Evolutionary conservation across 805 yeast species (phyloP), one percentile per base, ranked within the genome.

Genomic region (Pichia deserticola): DNA sequence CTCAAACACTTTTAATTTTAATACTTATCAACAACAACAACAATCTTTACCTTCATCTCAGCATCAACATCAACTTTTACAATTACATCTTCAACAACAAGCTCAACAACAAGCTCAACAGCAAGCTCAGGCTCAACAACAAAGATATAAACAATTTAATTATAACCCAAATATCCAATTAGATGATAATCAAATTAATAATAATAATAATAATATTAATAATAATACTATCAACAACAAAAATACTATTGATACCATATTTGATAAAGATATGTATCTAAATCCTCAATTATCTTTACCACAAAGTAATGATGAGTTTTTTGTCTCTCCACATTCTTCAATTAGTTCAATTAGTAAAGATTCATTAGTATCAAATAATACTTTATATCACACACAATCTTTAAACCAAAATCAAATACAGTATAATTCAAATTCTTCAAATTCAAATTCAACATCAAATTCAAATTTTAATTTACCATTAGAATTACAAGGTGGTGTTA

Each of bases 401-500:
- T 28, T 37, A 32, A 42, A 42, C 35, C 40, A 34, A 30, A 47
- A 35, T 35, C 45, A 47, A 15, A 15, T 15, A 37, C 6, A 32
- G 37, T 34, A 8, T 20, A 20, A 20, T 20, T 20, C 20, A 20
- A 20, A 20, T 20, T 20, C 20, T 20, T 20, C 20, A 20, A 32
- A 42, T 37, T 39, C 40, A 34, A 30, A 47, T 29, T 35, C 45
- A 47, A 8, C 12, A 11, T 32, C 7, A 32, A 42, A 30, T 3
- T 50, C 52, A n/a, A 52, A 71, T 40, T 77, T 77, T 61, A 68
- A 64, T 52, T 65, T 81, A 46, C 86, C 87, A 0, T 50, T 69
- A 6, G 86, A 81, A 56, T 68, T 81, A 37, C 85, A 81, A 62
- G 86, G 86, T 41, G 86, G 86, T 0, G 67, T 81, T 3, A 78